Evolutionary conservation across 306 rosid genomes (phyloP), one percentile per base, ranked within the genome.

Genomic region (Clitoria ternatea): DNA sequence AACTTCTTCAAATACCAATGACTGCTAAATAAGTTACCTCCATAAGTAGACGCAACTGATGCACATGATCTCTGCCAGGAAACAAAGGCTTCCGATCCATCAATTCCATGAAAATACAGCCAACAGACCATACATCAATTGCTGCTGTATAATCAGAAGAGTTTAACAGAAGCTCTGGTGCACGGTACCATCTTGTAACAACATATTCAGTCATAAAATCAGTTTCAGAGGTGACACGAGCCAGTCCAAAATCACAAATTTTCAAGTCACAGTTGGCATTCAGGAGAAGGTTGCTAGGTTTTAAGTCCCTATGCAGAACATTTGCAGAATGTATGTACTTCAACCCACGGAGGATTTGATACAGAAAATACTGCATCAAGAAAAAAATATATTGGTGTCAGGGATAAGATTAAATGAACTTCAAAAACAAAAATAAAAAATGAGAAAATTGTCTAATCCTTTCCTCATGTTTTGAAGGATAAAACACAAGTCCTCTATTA

Each of bases 131-230:
- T 12, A 92, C 91, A 86, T 92, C 98, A 76, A 92, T 92, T 61
- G 98, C 98, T 72, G 97, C 97, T 27, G 98, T 92, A 85, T 92
- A 92, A 79, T 92, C 98, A 19, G 97, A 86, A 68, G 98, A 92
- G 85, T 92, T 92, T 33, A 92, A 71, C 75, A 92, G 73, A 35
- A 92, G 91, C 78, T 92, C 98, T 29, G 98, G 98, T 52, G 98
- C 98, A 59, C 98, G 97, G 81, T 92, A 92, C 97, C 98, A 90
- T 80, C 97, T 83, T 17, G 98, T 92, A 32, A 92, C 98, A 24
- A 92, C 98, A 73, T 92, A 92, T 73, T 92, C 98, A 3, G 97
- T 92, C 98, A 92, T 92, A 54, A 92, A 92, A 79, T 92, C 98
- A 64, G 97, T 86, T 83, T 92, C 98, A 22, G 98, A 92, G 69